Percentiles rank a stretch among this genome's conserved stretches.
Conservation (phyloP, 768 basidiomycete genomes). For the Coprinellus micaceus region DNA sequence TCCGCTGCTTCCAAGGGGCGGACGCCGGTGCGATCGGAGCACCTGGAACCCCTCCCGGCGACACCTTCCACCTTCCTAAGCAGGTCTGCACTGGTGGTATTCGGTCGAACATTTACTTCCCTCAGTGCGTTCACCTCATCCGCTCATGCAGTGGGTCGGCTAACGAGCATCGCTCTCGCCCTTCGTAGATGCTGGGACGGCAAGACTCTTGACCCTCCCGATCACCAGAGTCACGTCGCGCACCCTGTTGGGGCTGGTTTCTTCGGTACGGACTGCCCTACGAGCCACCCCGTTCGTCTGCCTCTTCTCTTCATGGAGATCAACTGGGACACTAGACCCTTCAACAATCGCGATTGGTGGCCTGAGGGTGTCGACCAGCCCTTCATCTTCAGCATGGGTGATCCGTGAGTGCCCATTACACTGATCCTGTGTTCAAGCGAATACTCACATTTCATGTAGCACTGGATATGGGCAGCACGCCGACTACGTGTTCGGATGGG, state of each 20-base stretch:
- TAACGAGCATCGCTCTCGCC: neutral
- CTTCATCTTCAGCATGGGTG: slow-evolving; percentile 17
- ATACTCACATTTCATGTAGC: too few species aligned
- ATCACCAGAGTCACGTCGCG: slow-evolving; percentile 11
- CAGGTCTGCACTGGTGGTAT: slow-evolving; percentile 2
- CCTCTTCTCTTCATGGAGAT: slow-evolving; percentile 14
- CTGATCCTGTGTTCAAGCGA: neutral
- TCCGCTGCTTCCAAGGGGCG: slow-evolving; percentile 5
- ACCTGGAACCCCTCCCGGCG: slow-evolving; percentile 1
- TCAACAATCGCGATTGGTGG: slow-evolving; percentile 9
- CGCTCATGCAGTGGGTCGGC: neutral
- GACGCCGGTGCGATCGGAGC: slow-evolving; percentile 8
- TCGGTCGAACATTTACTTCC: slow-evolving; percentile 6
- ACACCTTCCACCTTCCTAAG: slow-evolving; percentile 5
- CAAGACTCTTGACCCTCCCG: slow-evolving; percentile 5
- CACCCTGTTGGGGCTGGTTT: slow-evolving; percentile 4
- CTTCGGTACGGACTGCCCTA: slow-evolving; percentile 10
- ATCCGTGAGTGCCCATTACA: slow-evolving; percentile 8
- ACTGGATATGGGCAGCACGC: slow-evolving; percentile 12
- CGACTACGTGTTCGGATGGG: slow-evolving; percentile 12
- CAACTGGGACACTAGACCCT: slow-evolving; percentile 12
- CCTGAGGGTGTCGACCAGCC: slow-evolving; percentile 10
- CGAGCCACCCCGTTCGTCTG: slow-evolving; percentile 10
- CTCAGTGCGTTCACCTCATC: neutral
- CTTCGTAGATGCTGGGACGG: slow-evolving; percentile 9